A percentile compares a stretch with the other conserved stretches of the same genome.
phyloP scores from a whole-genome alignment of 768 basidiomycete species.

The Coprinopsis sp. region DNA sequence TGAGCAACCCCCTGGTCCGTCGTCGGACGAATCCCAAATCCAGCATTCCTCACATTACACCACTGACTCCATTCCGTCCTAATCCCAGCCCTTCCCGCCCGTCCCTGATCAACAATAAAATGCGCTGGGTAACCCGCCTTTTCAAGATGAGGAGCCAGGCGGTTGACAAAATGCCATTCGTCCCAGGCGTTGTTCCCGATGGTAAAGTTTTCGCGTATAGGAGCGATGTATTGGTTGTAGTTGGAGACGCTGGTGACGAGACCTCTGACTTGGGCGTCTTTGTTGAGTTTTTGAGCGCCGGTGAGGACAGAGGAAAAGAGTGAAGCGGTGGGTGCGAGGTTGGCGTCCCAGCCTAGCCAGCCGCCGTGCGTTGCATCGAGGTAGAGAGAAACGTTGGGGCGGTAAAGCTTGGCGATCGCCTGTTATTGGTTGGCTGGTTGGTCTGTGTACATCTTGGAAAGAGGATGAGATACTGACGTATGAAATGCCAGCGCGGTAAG shows the following conservation, averaged over 20 bases:
- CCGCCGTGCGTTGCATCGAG: slow-evolving; percentile 30
- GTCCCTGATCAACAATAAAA: slow-evolving; percentile 35
- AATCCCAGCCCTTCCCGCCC: slow-evolving; percentile 23
- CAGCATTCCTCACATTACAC: slow-evolving; percentile 28
- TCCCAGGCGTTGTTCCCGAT: slow-evolving; percentile 26
- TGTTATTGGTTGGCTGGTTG: slow-evolving; percentile 9
- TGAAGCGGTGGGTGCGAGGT: slow-evolving; percentile 26
- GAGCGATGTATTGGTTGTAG: slow-evolving; percentile 29
- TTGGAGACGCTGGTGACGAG: slow-evolving; percentile 30
- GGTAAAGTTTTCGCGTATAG: slow-evolving; percentile 21
- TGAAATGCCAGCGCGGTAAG: slow-evolving; percentile 21
- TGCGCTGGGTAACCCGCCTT: slow-evolving; percentile 28
- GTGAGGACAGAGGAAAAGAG: slow-evolving; percentile 26
- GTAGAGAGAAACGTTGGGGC: slow-evolving; percentile 8
- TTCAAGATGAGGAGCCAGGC: slow-evolving; percentile 27
- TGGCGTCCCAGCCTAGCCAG: slow-evolving; percentile 31
- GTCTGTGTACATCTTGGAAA: not conserved
- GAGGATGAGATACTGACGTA: slow-evolving; percentile 4
- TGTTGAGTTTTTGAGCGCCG: slow-evolving; percentile 21
- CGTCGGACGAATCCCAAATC: slow-evolving; percentile 24
- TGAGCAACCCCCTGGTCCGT: slow-evolving; percentile 16
- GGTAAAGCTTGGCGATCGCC: slow-evolving; percentile 24
- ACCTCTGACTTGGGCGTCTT: slow-evolving; percentile 25
- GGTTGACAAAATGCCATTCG: slow-evolving; percentile 26
- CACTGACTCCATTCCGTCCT: slow-evolving; percentile 24